Percentiles rank a stretch among this genome's conserved stretches.
Evolutionary conservation across 2,329 filamentous ascomycete genomes (phyloP).

Genomic region (Pezicula neosporulosa): DNA sequence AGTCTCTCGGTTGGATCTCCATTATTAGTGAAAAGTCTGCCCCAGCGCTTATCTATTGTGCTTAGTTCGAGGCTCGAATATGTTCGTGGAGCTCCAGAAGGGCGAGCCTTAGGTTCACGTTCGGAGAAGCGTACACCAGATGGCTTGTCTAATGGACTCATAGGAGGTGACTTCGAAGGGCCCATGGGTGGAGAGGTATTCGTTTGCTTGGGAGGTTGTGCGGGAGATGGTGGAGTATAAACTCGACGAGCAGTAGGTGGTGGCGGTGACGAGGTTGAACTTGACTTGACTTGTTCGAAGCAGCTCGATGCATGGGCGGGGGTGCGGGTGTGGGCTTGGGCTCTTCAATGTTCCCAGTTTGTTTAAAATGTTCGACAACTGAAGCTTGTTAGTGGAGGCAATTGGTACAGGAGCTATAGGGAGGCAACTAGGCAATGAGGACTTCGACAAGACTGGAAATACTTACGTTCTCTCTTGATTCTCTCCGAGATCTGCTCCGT

Average conservation of each 20-base stretch:
- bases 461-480: constrained; percentile 49
- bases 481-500: constrained; percentile 38
- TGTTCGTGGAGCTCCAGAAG: constrained; percentile 14
- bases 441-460: constrained; percentile 12
- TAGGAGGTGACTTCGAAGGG: constrained; percentile 22
- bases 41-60: constrained; percentile 72
- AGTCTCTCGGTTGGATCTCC: constrained; percentile 66
- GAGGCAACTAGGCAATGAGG: constrained; percentile 7
- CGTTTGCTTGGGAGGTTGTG: constrained; percentile 22
- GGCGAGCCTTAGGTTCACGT: constrained; percentile 12
- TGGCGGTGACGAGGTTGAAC: constrained; percentile 42
- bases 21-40: constrained; percentile 65
- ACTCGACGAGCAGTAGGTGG: constrained; percentile 33
- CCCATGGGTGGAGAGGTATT: constrained; percentile 26
- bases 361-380: constrained; percentile 32
- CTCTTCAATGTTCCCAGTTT: constrained; percentile 25
- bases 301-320: constrained; percentile 33
- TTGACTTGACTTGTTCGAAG: constrained; percentile 38
- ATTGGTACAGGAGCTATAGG: constrained; percentile 9
- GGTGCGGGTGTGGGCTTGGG: constrained; percentile 21
- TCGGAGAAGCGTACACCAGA: constrained; percentile 24
- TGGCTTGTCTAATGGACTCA: constrained; percentile 29
- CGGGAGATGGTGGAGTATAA: constrained; percentile 53
- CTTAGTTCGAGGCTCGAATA: constrained; percentile 43
- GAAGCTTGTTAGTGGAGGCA: constrained; percentile 11